Percentiles rank a stretch among this genome's conserved stretches.
Conservation (phyloP, 2,329 filamentous ascomycete species). For the Fusarium sp. region DNA sequence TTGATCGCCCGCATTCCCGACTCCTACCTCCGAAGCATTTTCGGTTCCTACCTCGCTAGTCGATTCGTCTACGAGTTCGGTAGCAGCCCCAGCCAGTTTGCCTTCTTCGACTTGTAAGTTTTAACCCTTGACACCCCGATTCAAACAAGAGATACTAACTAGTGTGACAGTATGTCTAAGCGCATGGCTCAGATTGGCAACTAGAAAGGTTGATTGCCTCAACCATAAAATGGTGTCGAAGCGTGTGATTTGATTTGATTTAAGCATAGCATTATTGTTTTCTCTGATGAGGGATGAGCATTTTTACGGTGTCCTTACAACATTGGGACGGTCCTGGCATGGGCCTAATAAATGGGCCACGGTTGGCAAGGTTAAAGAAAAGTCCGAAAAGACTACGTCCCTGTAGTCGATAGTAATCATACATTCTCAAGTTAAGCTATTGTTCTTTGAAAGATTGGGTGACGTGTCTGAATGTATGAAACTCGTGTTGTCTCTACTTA, state of each 20-base stretch:
- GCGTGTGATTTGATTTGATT: constrained; percentile 39
- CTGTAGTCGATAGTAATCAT: constrained; percentile 45
- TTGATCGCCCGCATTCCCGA: constrained; percentile 91
- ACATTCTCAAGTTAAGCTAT: constrained; percentile 35
- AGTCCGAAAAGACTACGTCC: constrained; percentile 45
- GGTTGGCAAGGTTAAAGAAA: constrained; percentile 48
- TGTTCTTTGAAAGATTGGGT: neutral
- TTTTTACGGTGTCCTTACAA: constrained; percentile 46
- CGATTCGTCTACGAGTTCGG: constrained; percentile 97
- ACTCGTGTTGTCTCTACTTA: constrained; percentile 9
- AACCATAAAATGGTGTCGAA: constrained; percentile 38
- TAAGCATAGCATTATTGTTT: constrained; percentile 46
- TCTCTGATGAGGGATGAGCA: constrained; percentile 45
- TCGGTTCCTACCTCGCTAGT: constrained; percentile 93
- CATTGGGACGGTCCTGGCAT: constrained; percentile 46
- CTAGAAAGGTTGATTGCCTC: constrained; percentile 31
- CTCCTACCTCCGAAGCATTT: constrained; percentile 92
- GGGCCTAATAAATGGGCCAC: constrained; percentile 39
- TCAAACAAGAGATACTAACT: constrained; percentile 50
- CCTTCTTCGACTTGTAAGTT: constrained; percentile 98
- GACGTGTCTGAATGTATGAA: neutral
- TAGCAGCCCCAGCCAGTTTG: constrained; percentile 92
- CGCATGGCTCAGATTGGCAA: constrained; percentile 64
- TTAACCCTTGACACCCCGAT: neutral
- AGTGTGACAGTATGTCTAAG: constrained; percentile 70